phyloP scores from a whole-genome alignment of 176 grass and related monocot genomes.

The Thinopyrum elongatum region DNA sequence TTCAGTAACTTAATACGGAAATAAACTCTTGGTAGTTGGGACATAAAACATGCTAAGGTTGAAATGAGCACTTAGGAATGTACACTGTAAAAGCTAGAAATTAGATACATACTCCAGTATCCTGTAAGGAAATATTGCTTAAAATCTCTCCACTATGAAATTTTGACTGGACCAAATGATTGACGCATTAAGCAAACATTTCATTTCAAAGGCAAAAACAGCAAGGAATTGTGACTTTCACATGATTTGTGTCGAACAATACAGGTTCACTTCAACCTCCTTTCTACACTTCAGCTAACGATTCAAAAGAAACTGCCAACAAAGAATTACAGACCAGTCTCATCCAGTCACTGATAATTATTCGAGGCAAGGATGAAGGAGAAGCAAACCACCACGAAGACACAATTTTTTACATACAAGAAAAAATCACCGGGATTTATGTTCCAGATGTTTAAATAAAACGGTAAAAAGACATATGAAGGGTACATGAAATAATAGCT shows the following conservation, averaged over 20 bases:
- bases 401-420: neutral
- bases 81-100: slow-evolving; percentile 5
- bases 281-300: neutral
- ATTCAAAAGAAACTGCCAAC: neutral
- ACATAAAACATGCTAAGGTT: slow-evolving; percentile 11
- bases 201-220: neutral
- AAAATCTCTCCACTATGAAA: neutral
- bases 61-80: neutral
- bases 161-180: neutral
- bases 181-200: neutral
- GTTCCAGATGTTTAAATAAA: neutral
- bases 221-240: neutral
- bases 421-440: neutral
- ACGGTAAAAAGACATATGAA: neutral
- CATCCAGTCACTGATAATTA: neutral
- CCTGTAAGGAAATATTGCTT: neutral
- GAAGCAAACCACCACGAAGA: neutral
- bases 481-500: neutral
- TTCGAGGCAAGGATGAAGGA: neutral
- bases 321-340: neutral
- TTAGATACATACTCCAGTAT: neutral
- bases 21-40: slow-evolving; percentile 7
- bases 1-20: slow-evolving; percentile 26
- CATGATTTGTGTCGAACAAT: neutral
- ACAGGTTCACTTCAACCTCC: neutral